Evolutionary conservation across 176 grass and related monocot species (phyloP).

Genomic region (Carex parvula): DNA sequence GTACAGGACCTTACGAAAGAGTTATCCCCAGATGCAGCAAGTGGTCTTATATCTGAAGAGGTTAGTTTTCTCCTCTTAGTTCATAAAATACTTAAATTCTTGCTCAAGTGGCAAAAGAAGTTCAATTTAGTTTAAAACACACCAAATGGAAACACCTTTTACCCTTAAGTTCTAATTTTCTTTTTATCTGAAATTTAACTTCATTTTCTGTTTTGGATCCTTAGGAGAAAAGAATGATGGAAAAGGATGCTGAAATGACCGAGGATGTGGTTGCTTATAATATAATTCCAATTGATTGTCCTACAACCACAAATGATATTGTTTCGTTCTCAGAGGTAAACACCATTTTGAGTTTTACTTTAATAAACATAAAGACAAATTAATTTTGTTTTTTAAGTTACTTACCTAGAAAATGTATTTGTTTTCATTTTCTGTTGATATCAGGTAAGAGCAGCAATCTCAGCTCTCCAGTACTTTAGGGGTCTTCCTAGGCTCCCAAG

Average conservation of each 20-base stretch:
- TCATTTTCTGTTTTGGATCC: slow-evolving; percentile 21
- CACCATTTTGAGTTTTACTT: not conserved
- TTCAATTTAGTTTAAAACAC: not conserved
- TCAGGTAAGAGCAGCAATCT: slow-evolving; percentile 82
- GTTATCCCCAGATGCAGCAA: slow-evolving; percentile 67
- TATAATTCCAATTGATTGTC: slow-evolving; percentile 82
- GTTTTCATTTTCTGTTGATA: slow-evolving; percentile 18
- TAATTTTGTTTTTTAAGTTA: slow-evolving; percentile 9
- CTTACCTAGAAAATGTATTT: not conserved
- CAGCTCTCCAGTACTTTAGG: slow-evolving; percentile 69
- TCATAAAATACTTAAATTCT: not conserved
- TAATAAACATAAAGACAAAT: not conserved
- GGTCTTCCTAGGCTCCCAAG: slow-evolving; percentile 64
- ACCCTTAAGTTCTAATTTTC: not conserved
- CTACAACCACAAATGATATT: slow-evolving; percentile 72
- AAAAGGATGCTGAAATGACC: slow-evolving; percentile 80
- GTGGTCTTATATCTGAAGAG: slow-evolving; percentile 88
- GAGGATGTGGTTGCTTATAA: slow-evolving; percentile 89
- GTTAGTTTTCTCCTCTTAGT: slow-evolving; percentile 33
- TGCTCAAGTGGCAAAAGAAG: not conserved
- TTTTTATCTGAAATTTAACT: slow-evolving; percentile 8
- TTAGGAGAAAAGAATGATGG: slow-evolving; percentile 86
- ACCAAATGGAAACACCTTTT: not conserved
- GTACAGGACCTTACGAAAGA: slow-evolving; percentile 78
- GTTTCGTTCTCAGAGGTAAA: slow-evolving; percentile 64